Evolutionary conservation across 257 asterid genomes (phyloP), one percentile per base, ranked within the genome.

Genomic region (Echium plantagineum): DNA sequence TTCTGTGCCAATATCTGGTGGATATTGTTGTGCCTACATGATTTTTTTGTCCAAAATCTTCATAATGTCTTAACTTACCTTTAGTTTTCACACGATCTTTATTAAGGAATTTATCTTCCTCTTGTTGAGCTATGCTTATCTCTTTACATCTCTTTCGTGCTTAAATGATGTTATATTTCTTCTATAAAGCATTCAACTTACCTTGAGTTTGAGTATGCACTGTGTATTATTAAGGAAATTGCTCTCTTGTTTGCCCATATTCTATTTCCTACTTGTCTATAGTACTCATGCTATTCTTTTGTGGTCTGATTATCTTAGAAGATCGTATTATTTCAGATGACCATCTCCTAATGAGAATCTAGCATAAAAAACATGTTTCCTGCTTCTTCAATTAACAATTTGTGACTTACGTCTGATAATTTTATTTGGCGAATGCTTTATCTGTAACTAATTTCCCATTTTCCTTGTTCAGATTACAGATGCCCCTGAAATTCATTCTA

Each of bases 401-500:
- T 28, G 2, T 22, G 22, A 9, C 28, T 28, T 28, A 53, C 12
- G 22, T 53, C 15, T 53, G 56, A 3, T 53, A 21, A n/a, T 13
- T n/a, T 7, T n/a, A 17, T 63, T 35, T 22, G 38, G 5, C 46
- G 21, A 52, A 30, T 46, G 49, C 8, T 56, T 63, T n/a, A n/a
- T 53, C 28, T 53, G 5, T 2, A 53, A 53, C 57, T 53, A 53
- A 19, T n/a, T 55, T 30, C 3, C 49, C 49, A n/a, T 63, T 52
- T 63, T 64, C 62, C 21, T 58, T 71, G 52, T 69, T 54, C 90
- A 90, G 97, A 86, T 90, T 52, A 83, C 96, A 38, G 93, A 83
- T 85, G 84, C 97, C 67, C 97, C 97, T 48, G 97, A 90, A 73
- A 87, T 90, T 62, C 97, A 90, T 75, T 90, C 96, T 63, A 85